Evolutionary conservation across 164 flowering plant genomes (phyloP), one percentile per base, ranked within the genome.

Genomic region (Cinnamomum micranthum): DNA sequence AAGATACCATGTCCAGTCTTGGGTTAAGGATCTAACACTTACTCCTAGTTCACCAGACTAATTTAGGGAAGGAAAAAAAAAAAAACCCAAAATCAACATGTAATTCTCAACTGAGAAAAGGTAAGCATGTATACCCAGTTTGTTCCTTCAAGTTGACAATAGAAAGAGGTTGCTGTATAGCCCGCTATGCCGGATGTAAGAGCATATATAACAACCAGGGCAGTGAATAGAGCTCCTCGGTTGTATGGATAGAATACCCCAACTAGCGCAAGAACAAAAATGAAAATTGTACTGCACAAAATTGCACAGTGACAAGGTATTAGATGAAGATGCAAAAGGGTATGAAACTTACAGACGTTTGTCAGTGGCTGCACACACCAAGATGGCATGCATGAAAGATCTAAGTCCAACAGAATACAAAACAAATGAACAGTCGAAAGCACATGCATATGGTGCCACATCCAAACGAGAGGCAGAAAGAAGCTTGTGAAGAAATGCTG

Each of bases 221-320:
- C 86, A 51, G 86, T 84, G 73, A 84, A 80, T 4, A 84, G 75
- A 51, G 86, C 86, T 41, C 86, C 86, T 47, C 86, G 77, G 71
- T 84, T 84, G 80, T 84, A 84, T 66, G 86, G 86, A 74, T 84
- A 81, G 77, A 81, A 84, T 22, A 79, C 84, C 50, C 84, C 84
- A 76, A 84, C 86, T 55, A 84, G 76, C 1, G 86, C 84, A 50
- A 84, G 81, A 35, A 80, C 50, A 52, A 84, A 84, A 66, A 81
- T 81, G 81, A 84, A 84, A 35, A 84, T 76, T 6, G 86, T 80
- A 28, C 86, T 83, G 84, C n/a, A 80, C 69, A 17, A 19, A 68
- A 66, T n/a, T 10, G 14, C 68, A 72, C 23, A 27, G 60, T 73
- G 23, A 20, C 27, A 24, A 23, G 33, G 11, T 15, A 71, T 51